Base-by-base conservation (phyloP, 2,329 filamentous ascomycete genomes). In the Ophiostoma quercus region DNA sequence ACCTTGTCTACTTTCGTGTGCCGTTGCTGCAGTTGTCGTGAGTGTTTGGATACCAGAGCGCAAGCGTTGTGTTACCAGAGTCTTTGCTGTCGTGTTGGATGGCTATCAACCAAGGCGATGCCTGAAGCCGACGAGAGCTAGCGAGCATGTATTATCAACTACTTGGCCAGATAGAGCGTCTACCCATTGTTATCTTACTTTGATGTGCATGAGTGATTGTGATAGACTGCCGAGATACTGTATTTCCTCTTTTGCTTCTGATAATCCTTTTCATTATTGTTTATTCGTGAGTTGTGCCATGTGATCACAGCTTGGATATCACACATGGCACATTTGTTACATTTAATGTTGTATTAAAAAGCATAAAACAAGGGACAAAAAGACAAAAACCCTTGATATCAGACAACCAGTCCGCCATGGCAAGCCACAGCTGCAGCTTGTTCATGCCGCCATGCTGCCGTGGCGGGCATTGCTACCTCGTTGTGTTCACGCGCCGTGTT, bases 311-410 rank as follows among this genome's bases (percentile, higher is more conserved):
- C 16, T 47, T 47, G 43, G 16, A 47, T 47, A 41, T 3, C 7
- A 41, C 39, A 11, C 39, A 11, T 14, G 39, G 9, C 34, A 37
- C 39, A 11, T 41, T 41, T 41, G 6, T 19, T 8, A 57, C 25
- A 16, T 60, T 62, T 9, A 16, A 8, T 32, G 32, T 19, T 9
- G 25, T 12, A 34, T 62, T 32, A 62, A 32, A 16, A 32, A 29
- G 22, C 25, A 57, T 62, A 62, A 19, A 32, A 32, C 1, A 19
- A 62, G 12, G 57, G 57, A 25, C 22, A 62, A 62, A 62, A 62
- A 62, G 57, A 62, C 57, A 62, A 32, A 32, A 32, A 62, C 57
- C 57, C 57, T 62, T 62, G 57, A 32, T 62, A 34, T 8, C 22
- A 62, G 7, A 32, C 22, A 9, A 57, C 25, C 25, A 32, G 19